Evolutionary conservation across 495 filamentous ascomycete species (phyloP).

Genomic region (Bombardia bombarda): DNA sequence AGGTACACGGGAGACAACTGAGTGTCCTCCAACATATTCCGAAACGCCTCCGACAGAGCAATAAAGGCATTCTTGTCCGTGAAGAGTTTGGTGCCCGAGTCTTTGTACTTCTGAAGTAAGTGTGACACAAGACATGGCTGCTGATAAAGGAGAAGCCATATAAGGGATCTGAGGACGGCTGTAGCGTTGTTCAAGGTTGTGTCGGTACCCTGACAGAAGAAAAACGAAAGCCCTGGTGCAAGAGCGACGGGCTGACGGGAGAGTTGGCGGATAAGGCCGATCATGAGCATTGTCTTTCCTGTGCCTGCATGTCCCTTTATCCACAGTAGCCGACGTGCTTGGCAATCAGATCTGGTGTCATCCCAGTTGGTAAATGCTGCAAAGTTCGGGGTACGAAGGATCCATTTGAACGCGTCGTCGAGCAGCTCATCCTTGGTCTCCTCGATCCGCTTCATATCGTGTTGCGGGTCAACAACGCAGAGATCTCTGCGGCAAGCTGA

Average conservation of each 20-base stretch:
- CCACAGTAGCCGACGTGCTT: conserved; percentile 30
- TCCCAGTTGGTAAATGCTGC: conserved; percentile 21
- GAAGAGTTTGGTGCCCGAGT: conserved; percentile 21
- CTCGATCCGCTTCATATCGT: conserved; percentile 33
- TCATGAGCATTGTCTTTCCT: conserved; percentile 45
- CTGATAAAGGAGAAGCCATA: conserved; percentile 25
- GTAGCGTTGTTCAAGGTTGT: conserved; percentile 20
- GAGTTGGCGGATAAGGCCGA: conserved; percentile 32
- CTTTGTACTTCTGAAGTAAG: conserved; percentile 19
- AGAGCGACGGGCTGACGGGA: conserved; percentile 2
- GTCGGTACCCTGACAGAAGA: conserved; percentile 34
- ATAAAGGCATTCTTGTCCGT: conserved; percentile 27
- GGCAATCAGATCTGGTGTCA: conserved; percentile 18
- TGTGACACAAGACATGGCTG: conserved; percentile 26
- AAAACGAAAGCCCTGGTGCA: conserved; percentile 15
- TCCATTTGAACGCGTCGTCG: conserved; percentile 33
- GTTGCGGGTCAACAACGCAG: conserved; percentile 19
- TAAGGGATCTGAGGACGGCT: conserved; percentile 23
- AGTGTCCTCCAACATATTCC: conserved; percentile 26
- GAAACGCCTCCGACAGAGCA: conserved; percentile 23
- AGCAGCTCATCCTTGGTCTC: conserved; percentile 34
- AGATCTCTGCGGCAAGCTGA: conserved; percentile 18
- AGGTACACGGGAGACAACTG: conserved; percentile 21
- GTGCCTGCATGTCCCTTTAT: conserved; percentile 37
- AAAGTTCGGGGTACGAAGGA: conserved; percentile 31